Percentiles rank a stretch among this genome's conserved stretches.
Conservation (phyloP, 2,329 filamentous ascomycete genomes). For the Alternaria dauci region DNA sequence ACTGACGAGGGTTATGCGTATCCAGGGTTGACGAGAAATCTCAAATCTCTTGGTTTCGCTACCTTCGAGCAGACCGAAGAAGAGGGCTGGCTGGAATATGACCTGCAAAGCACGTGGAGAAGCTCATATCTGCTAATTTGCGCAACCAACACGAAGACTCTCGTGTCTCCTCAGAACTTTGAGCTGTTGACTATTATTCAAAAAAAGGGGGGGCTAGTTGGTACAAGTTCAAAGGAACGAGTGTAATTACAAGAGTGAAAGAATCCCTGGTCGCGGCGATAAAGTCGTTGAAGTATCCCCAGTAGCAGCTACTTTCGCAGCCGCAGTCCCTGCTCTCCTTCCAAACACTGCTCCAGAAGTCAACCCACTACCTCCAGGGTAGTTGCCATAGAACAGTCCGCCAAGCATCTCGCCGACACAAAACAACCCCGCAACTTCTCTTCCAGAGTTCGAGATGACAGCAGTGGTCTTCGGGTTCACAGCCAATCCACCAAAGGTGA, state of each 20-base stretch:
- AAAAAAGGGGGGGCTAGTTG: background rate
- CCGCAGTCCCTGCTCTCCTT: slow-evolving; percentile 51
- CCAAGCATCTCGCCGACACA: slow-evolving; percentile 73
- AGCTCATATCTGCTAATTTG: background rate
- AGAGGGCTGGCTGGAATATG: background rate
- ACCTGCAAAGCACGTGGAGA: background rate
- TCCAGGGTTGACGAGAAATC: too few species aligned
- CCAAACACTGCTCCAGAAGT: slow-evolving; percentile 66
- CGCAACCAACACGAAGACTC: background rate
- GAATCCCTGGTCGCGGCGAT: background rate
- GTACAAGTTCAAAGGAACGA: background rate
- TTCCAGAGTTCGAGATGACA: slow-evolving; percentile 58
- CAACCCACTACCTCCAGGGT: slow-evolving; percentile 68
- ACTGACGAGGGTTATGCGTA: too few species aligned
- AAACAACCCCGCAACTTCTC: slow-evolving; percentile 64
- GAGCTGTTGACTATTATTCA: background rate
- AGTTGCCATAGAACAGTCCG: slow-evolving; percentile 57
- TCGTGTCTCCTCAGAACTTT: too few species aligned
- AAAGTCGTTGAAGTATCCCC: background rate
- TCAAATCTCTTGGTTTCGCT: background rate
- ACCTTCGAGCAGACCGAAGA: background rate
- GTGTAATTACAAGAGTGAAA: background rate
- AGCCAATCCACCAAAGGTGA: slow-evolving; percentile 71
- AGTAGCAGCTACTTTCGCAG: slow-evolving; percentile 23
- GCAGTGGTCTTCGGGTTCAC: slow-evolving; percentile 64